These are phyloP conservation scores for Cercophora sp. DNA, from an alignment of 495 filamentous ascomycete species.

Conservation along the genomic window DNA sequence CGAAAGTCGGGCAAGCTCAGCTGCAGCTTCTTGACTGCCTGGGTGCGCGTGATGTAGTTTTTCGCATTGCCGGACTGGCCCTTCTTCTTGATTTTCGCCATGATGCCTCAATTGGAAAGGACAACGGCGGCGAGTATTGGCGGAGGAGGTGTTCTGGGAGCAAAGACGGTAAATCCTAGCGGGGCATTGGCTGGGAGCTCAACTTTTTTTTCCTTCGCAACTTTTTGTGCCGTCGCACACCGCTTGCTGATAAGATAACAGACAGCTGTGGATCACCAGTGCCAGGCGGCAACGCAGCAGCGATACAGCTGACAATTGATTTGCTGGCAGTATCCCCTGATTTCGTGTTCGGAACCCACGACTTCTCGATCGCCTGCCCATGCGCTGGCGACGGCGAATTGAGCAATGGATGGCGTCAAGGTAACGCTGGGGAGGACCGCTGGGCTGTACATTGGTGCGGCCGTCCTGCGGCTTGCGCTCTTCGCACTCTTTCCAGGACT, in stretches of 20 bases:
- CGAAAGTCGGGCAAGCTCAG: conserved; percentile 95
- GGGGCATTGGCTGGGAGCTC: conserved; percentile 17
- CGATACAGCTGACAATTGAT: conserved; percentile 14
- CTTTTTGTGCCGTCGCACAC: conserved; percentile 26
- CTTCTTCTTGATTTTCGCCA: conserved; percentile 93
- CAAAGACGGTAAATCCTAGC: conserved; percentile 7
- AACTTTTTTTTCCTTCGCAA: conserved; percentile 37
- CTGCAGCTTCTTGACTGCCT: conserved; percentile 95
- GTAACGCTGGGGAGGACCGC: conserved; percentile 58
- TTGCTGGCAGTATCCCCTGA: conserved; percentile 10
- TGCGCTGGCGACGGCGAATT: conserved; percentile 25
- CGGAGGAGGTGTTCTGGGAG: conserved; percentile 2
- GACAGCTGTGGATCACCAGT: not conserved
- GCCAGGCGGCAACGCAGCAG: not conserved
- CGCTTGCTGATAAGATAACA: conserved; percentile 26
- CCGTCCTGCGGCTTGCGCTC: conserved; percentile 74
- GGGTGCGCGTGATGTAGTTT: conserved; percentile 96
- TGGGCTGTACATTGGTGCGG: conserved; percentile 69
- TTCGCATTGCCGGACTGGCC: conserved; percentile 90
- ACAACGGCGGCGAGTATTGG: not conserved
- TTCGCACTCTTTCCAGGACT: conserved; percentile 78
- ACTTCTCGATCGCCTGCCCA: conserved; percentile 8
- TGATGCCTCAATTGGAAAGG: conserved; percentile 34
- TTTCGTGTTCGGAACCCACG: not conserved
- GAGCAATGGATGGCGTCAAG: conserved; percentile 47